These are phyloP conservation scores for Sarocladiaceae sp. DNA, from an alignment of 2,329 filamentous ascomycete genomes.

Conservation along the genomic window DNA sequence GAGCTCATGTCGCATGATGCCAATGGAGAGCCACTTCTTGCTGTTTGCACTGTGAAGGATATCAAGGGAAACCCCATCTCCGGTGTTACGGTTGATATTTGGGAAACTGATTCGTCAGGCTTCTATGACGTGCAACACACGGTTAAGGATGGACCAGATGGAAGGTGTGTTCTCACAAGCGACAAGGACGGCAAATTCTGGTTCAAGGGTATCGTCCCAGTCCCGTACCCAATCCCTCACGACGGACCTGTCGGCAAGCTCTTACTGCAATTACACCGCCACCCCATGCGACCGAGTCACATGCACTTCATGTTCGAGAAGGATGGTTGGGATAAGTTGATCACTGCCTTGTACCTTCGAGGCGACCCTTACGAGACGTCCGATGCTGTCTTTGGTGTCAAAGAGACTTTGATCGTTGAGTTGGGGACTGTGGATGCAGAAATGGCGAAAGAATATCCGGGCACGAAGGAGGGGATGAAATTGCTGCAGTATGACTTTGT, in stretches of 20 bases:
- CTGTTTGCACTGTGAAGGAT: slow-evolving; percentile 63
- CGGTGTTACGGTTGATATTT: slow-evolving; percentile 67
- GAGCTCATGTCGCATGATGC: slow-evolving; percentile 58
- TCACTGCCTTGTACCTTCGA: slow-evolving; percentile 8
- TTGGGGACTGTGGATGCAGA: neutral
- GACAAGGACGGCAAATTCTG: slow-evolving; percentile 50
- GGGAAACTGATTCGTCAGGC: slow-evolving; percentile 72
- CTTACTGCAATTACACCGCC: slow-evolving; percentile 57
- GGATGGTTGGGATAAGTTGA: neutral
- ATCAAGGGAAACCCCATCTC: slow-evolving; percentile 53
- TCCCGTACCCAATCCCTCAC: slow-evolving; percentile 78
- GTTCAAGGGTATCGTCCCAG: slow-evolving; percentile 79
- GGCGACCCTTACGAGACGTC: slow-evolving; percentile 9
- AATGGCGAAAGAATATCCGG: slow-evolving; percentile 10
- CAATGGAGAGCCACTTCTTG: slow-evolving; percentile 60
- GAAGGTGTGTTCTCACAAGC: slow-evolving; percentile 44
- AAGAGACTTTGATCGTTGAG: slow-evolving; percentile 9
- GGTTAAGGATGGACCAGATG: slow-evolving; percentile 39
- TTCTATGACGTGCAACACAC: slow-evolving; percentile 73
- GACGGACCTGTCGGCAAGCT: slow-evolving; percentile 77
- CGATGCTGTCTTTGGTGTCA: slow-evolving; percentile 11
- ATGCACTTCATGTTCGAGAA: slow-evolving; percentile 65
- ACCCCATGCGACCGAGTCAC: slow-evolving; percentile 71
- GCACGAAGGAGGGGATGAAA: neutral
- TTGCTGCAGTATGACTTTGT: slow-evolving; percentile 12